These are phyloP conservation scores for Haplosporangium sp. DNA, from an alignment of 371 early-diverging fungal species.

Conservation along the genomic window DNA sequence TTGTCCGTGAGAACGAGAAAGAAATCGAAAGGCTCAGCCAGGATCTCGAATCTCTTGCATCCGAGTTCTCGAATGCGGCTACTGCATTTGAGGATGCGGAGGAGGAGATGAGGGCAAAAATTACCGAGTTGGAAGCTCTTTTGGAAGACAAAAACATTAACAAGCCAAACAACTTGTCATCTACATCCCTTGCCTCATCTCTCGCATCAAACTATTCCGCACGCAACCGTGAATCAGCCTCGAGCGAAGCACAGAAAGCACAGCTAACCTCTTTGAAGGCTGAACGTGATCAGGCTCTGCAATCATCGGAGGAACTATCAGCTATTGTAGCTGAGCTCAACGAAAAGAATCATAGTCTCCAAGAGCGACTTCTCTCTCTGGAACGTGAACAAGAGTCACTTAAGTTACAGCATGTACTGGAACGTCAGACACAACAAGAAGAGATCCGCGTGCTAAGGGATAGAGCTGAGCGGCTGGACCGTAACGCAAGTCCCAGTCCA, in stretches of 20 bases:
- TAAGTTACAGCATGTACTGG: slow-evolving; percentile 53
- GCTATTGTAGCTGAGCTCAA: slow-evolving; percentile 41
- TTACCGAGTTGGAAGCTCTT: slow-evolving; percentile 41
- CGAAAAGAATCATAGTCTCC: slow-evolving; percentile 54
- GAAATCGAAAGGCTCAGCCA: slow-evolving; percentile 36
- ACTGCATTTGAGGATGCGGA: slow-evolving; percentile 48
- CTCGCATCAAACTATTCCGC: slow-evolving; percentile 41
- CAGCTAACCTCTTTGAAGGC: slow-evolving; percentile 43
- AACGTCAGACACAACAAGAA: slow-evolving; percentile 33
- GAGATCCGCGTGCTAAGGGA: slow-evolving; percentile 38
- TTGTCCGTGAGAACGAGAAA: slow-evolving; percentile 44
- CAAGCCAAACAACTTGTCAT: slow-evolving; percentile 26
- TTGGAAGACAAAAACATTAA: slow-evolving; percentile 19
- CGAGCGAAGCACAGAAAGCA: slow-evolving; percentile 4
- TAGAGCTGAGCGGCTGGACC: slow-evolving; percentile 52
- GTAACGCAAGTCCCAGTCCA: slow-evolving; percentile 42
- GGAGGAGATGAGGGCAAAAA: slow-evolving; percentile 52
- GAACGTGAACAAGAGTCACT: slow-evolving; percentile 59
- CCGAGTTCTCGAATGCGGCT: slow-evolving; percentile 39
- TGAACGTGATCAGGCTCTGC: slow-evolving; percentile 48
- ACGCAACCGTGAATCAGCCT: slow-evolving; percentile 38
- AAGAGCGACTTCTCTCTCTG: slow-evolving; percentile 49
- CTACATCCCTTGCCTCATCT: slow-evolving; percentile 39
- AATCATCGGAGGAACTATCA: slow-evolving; percentile 50
- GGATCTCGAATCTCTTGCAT: slow-evolving; percentile 51